Evolutionary conservation across 306 rosid species (phyloP).

Genomic region (Biancaea sappan): DNA sequence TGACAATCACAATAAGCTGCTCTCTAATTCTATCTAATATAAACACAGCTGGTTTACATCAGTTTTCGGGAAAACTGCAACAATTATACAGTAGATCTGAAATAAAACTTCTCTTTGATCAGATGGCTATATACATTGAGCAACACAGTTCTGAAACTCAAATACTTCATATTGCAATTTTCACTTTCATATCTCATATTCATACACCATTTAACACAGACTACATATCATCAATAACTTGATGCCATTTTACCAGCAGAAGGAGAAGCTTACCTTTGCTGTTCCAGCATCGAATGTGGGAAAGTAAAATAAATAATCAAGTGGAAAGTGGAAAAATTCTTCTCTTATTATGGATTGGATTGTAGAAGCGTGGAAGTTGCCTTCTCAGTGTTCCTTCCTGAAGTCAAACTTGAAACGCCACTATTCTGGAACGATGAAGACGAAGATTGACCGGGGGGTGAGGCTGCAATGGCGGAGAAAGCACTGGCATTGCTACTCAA

Average conservation of each 20-base stretch:
- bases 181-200: constrained; percentile 17
- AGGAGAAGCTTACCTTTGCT: constrained; percentile 27
- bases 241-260: not conserved
- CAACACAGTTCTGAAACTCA: not conserved
- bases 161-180: not conserved
- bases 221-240: constrained; percentile 10
- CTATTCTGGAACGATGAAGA: constrained; percentile 46
- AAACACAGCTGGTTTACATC: not conserved
- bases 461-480: constrained; percentile 37
- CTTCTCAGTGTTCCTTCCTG: constrained; percentile 40
- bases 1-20: not conserved
- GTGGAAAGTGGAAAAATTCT: constrained; percentile 1
- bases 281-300: constrained; percentile 20
- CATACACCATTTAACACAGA: constrained; percentile 28
- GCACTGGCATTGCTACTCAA: constrained; percentile 42
- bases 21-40: not conserved
- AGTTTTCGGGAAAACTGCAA: constrained; percentile 17
- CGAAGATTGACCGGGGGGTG: constrained; percentile 46
- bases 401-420: constrained; percentile 34
- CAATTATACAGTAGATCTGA: not conserved
- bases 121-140: constrained; percentile 11
- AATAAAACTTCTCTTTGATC: not conserved
- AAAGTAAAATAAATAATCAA: constrained; percentile 7
- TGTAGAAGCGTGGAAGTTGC: constrained; percentile 32
- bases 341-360: not conserved